Evolutionary conservation across 768 basidiomycete species (phyloP), one percentile per base, ranked within the genome.

Genomic region (Naganishia vaughanmartiniae): DNA sequence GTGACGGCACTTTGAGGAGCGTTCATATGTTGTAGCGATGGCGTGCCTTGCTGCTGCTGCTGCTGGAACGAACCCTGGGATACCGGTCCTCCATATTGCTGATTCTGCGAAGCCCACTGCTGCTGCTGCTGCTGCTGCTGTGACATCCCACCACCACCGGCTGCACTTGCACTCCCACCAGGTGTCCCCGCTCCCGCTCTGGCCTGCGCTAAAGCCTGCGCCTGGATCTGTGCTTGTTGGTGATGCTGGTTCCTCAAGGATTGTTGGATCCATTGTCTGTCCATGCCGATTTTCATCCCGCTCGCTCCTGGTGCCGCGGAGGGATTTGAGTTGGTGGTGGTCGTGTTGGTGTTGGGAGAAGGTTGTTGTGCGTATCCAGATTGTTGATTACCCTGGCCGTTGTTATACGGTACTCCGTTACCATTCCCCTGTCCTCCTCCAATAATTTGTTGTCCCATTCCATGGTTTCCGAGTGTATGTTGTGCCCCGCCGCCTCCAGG

Each of bases 241-340:
- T 19, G 21, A 21, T 54, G 30, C 36, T 66, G 51, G 2, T 19
- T 24, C 6, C 65, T 26, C 30, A 66, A 26, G 2, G 54, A 66
- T n/a, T 53, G 48, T 24, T 66, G 65, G 46, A 66, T 66, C 51
- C 51, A 66, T 30, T 66, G 54, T 24, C 65, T n/a, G 28, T 54
- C 65, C 51, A 66, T 66, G 42, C 42, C 42, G 42, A 42, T 42
- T 2, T 42, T 42, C 42, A 42, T 42, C 5, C n/a, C n/a, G n/a
- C n/a, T 65, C 46, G 63, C n/a, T 21, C 39, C 12, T 12, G 42
- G 4, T 19, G 11, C 19, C 34, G 4, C 28, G 53, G 17, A 30
- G 48, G 19, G 26, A 11, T 9, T 45, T 31, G 26, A 24, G 26
- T 45, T 10, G 26, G 45, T 14, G 30, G 3, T 4, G 51, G n/a